These are phyloP conservation scores for Hemisphaericaspora lyxosophila DNA, from an alignment of 1,139 yeast genomes.

Conservation along the genomic window DNA sequence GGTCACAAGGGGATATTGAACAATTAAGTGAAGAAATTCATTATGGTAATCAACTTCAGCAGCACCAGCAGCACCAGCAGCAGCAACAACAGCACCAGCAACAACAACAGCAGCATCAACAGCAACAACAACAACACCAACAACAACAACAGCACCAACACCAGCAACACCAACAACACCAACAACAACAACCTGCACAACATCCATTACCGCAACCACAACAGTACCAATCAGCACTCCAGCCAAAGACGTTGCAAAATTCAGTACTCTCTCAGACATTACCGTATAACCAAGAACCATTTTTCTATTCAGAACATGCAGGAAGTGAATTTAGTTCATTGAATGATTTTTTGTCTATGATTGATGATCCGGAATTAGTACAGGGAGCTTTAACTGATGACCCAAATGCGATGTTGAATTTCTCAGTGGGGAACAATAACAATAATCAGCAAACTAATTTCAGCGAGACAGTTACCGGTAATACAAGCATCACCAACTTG, in stretches of 20 bases:
- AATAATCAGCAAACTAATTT: slow-evolving; percentile 8
- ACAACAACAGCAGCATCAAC: slow-evolving; percentile 10
- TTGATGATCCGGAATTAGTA: slow-evolving; percentile 76
- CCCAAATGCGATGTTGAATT: slow-evolving; percentile 25
- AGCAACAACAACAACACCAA: slow-evolving; percentile 7
- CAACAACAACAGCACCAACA: slow-evolving; percentile 6
- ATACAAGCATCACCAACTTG: slow-evolving; percentile 22
- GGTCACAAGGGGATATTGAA: background rate
- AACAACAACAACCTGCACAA: slow-evolving; percentile 11
- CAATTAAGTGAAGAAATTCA: background rate
- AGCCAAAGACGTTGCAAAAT: slow-evolving; percentile 19
- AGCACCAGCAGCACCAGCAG: slow-evolving; percentile 4
- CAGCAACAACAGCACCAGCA: slow-evolving; percentile 6
- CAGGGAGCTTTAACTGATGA: slow-evolving; percentile 49
- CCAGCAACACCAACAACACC: slow-evolving; percentile 3
- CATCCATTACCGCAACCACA: slow-evolving; percentile 6
- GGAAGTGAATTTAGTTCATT: slow-evolving; percentile 90
- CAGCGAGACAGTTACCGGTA: slow-evolving; percentile 10
- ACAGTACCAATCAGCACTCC: slow-evolving; percentile 10
- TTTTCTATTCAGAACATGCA: slow-evolving; percentile 87
- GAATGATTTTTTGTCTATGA: slow-evolving; percentile 85
- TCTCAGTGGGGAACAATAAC: slow-evolving; percentile 18
- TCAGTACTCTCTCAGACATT: slow-evolving; percentile 45
- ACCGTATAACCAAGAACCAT: slow-evolving; percentile 64
- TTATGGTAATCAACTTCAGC: background rate